Conservation (phyloP, 768 basidiomycete genomes). For the Pluteus cervinus region DNA sequence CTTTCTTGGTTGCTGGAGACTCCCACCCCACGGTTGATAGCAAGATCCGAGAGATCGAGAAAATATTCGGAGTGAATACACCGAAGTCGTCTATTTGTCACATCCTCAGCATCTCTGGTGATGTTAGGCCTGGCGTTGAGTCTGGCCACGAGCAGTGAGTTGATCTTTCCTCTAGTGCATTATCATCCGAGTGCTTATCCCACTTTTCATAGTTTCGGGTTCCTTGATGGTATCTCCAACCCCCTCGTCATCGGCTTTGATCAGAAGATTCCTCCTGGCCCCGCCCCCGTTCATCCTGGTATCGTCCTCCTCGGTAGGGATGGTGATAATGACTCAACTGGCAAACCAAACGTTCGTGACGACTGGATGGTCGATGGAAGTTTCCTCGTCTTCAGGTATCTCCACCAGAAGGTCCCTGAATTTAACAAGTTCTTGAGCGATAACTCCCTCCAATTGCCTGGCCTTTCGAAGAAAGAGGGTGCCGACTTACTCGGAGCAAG, state of each 20-base stretch:
- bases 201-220: slow-evolving; percentile 36
- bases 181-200: neutral
- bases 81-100: slow-evolving; percentile 28
- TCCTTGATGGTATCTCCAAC: slow-evolving; percentile 46
- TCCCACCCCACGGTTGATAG: slow-evolving; percentile 29
- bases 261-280: slow-evolving; percentile 27
- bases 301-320: slow-evolving; percentile 37
- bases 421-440: slow-evolving; percentile 39
- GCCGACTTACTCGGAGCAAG: slow-evolving; percentile 47
- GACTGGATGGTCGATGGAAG: slow-evolving; percentile 44
- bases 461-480: slow-evolving; percentile 31
- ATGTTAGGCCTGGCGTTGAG: slow-evolving; percentile 36
- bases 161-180: neutral
- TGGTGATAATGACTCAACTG: slow-evolving; percentile 25
- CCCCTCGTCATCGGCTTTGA: slow-evolving; percentile 38
- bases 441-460: slow-evolving; percentile 31
- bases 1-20: slow-evolving; percentile 45
- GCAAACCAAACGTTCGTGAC: too few species aligned
- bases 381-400: slow-evolving; percentile 45
- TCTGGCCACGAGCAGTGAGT: slow-evolving; percentile 43
- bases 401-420: slow-evolving; percentile 47
- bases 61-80: slow-evolving; percentile 26
- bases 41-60: slow-evolving; percentile 25
- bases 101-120: slow-evolving; percentile 29
- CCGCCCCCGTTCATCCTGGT: slow-evolving; percentile 32